These are phyloP conservation scores for Boletus fagicola DNA, from an alignment of 768 basidiomycete species.

Conservation along the genomic window DNA sequence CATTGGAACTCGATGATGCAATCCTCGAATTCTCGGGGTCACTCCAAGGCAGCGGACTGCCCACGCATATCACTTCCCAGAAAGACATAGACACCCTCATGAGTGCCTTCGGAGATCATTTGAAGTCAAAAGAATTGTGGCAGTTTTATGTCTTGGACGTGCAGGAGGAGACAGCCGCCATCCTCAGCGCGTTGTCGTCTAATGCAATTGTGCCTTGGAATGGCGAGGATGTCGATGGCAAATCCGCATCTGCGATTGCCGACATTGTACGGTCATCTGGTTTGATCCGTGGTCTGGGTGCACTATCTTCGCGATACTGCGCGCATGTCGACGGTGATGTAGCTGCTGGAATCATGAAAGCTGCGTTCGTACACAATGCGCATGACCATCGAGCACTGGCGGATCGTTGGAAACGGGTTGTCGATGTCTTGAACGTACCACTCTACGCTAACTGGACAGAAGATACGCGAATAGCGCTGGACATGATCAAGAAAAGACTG, in stretches of 20 bases:
- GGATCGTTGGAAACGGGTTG: constrained; percentile 70
- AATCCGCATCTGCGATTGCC: constrained; percentile 64
- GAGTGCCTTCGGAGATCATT: constrained; percentile 53
- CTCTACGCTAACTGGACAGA: constrained; percentile 86
- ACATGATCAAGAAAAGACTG: constrained; percentile 70
- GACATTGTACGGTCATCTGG: constrained; percentile 53
- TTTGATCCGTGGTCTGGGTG: constrained; percentile 57
- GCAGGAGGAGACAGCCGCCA: constrained; percentile 54
- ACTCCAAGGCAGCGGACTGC: constrained; percentile 65
- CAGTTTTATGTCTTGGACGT: constrained; percentile 92
- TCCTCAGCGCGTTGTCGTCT: constrained; percentile 37
- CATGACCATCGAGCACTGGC: constrained; percentile 52
- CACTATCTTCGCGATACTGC: constrained; percentile 65
- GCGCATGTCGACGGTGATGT: constrained; percentile 58
- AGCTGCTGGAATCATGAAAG: constrained; percentile 74
- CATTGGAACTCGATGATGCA: constrained; percentile 86
- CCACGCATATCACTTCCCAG: constrained; percentile 61
- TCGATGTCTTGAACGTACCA: constrained; percentile 86
- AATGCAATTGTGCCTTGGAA: constrained; percentile 53
- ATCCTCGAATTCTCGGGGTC: constrained; percentile 77
- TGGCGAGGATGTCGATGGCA: constrained; percentile 57
- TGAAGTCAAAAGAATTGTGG: constrained; percentile 77
- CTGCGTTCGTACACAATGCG: constrained; percentile 53
- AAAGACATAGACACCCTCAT: constrained; percentile 70
- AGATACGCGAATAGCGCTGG: constrained; percentile 72